Evolutionary conservation across 2,329 filamentous ascomycete genomes (phyloP).

Genomic region (Aspergillus ochraceoroseus): DNA sequence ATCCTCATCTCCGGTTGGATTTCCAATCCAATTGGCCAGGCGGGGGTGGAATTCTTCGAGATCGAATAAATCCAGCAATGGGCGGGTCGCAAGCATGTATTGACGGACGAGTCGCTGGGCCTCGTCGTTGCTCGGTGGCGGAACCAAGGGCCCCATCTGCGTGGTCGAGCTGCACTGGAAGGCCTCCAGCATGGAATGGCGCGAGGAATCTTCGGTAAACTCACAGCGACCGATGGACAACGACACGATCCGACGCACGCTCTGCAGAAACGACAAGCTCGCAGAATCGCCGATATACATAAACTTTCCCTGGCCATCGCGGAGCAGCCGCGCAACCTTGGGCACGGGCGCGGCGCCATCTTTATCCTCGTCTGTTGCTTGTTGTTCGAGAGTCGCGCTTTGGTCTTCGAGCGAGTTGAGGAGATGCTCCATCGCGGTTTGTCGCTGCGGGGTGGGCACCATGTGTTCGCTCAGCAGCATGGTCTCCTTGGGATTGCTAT

Average conservation of each 20-base stretch:
- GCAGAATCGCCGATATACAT: slow-evolving; percentile 54
- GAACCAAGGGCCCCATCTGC: slow-evolving; percentile 27
- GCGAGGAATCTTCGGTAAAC: slow-evolving; percentile 40
- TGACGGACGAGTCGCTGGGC: slow-evolving; percentile 41
- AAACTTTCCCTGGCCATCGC: slow-evolving; percentile 51
- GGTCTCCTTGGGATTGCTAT: slow-evolving; percentile 26
- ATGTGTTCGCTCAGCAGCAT: slow-evolving; percentile 34
- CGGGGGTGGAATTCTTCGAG: slow-evolving; percentile 42
- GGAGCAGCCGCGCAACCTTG: slow-evolving; percentile 45
- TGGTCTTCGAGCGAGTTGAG: slow-evolving; percentile 34
- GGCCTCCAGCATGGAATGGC: slow-evolving; percentile 44
- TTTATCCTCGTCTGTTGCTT: slow-evolving; percentile 29
- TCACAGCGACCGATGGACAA: slow-evolving; percentile 43
- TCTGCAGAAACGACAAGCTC: slow-evolving; percentile 51
- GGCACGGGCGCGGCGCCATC: slow-evolving; percentile 34
- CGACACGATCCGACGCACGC: slow-evolving; percentile 49
- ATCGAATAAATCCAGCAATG: slow-evolving; percentile 49
- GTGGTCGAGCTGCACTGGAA: slow-evolving; percentile 31
- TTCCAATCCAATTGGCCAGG: slow-evolving; percentile 37
- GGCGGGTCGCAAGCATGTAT: slow-evolving; percentile 46
- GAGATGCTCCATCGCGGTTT: slow-evolving; percentile 34
- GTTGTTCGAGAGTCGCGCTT: slow-evolving; percentile 28
- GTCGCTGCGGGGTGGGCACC: slow-evolving; percentile 28
- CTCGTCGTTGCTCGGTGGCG: slow-evolving; percentile 36
- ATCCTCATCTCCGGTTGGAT: slow-evolving; percentile 38